Base-by-base conservation (phyloP, 2,329 filamentous ascomycete genomes). In the Cercospora beticola region DNA sequence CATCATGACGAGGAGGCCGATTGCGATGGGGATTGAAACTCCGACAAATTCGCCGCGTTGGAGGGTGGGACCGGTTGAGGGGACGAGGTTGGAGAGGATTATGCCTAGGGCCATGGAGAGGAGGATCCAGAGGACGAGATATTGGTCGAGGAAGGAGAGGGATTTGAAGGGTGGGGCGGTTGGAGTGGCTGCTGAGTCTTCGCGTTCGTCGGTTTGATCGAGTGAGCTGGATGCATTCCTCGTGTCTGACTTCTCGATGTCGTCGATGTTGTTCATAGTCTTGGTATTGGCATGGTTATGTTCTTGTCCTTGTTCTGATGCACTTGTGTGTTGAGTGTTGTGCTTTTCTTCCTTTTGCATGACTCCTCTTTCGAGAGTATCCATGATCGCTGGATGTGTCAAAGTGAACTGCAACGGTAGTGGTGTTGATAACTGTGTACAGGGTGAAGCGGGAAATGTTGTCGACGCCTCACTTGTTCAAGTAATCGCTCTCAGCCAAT, bases 1-100 rank as follows among this genome's bases (percentile, higher is more conserved):
- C 92, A 97, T 97, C 92, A 97, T 97, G 52, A 96, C 89, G 1
- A 97, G 84, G 0, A 97, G 81, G 0, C 93, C 92, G 59, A 96
- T 82, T 0, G 92, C 92, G 62, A 69, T 72, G 36, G 89, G 89
- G 26, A 90, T 80, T 1, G 88, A 90, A 0, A 92, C 88, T 0
- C 88, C 88, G 0, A 92, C 90, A 73, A 94, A 93, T 28, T 87
- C 86, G 5, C 92, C 92, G 73, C 85, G 87, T 70, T 94, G 86
- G 14, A 95, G 78, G 0, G 88, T 86, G 0, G 84, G 84, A 0
- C 86, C 88, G 0, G 87, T 87, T 23, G 81, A 82, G 0, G 87
- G 85, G 1, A 92, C 90, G 69, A 93, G 92, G 78, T 94, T 94
- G 5, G 90, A 91, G 0, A 94, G 80, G 0, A 94, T 81, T 54